Evolutionary conservation across 192 early-diverging fungal species (phyloP).

Genomic region (Geranomyces michiganensis): DNA sequence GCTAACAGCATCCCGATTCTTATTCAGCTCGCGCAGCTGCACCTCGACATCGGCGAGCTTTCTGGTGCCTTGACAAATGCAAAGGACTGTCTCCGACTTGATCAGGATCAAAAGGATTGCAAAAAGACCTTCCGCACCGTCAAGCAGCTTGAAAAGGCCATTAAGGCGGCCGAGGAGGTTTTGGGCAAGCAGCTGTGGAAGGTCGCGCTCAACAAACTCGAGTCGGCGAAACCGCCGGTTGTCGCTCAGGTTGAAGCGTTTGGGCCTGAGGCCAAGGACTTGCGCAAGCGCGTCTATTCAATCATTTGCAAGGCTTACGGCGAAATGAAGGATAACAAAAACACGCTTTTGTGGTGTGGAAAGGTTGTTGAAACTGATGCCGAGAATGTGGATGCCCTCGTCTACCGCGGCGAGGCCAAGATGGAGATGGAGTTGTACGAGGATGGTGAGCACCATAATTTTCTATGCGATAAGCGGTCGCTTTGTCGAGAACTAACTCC

Average conservation of each 20-base stretch:
- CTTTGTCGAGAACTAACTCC: no score
- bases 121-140: conserved; percentile 72
- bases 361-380: conserved; percentile 71
- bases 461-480: no score
- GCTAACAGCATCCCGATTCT: conserved; percentile 67
- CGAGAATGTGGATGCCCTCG: conserved; percentile 72
- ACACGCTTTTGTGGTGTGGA: conserved; percentile 68
- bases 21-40: conserved; percentile 70
- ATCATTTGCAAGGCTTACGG: conserved; percentile 65
- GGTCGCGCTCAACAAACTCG: conserved; percentile 49
- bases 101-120: conserved; percentile 91
- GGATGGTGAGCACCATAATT: conserved; percentile 27
- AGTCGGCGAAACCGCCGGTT: conserved; percentile 42
- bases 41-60: conserved; percentile 69
- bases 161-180: conserved; percentile 62
- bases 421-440: conserved; percentile 76
- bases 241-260: conserved; percentile 42
- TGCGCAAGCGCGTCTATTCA: conserved; percentile 48
- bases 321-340: conserved; percentile 60
- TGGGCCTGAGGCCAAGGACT: conserved; percentile 19
- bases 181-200: conserved; percentile 61
- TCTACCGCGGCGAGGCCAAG: conserved; percentile 70
- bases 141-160: conserved; percentile 74
- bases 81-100: conserved; percentile 86
- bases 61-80: conserved; percentile 67